These are phyloP conservation scores for Chrysanthemum makinoi DNA, from an alignment of 129 eudicot species.

Conservation along the genomic window DNA sequence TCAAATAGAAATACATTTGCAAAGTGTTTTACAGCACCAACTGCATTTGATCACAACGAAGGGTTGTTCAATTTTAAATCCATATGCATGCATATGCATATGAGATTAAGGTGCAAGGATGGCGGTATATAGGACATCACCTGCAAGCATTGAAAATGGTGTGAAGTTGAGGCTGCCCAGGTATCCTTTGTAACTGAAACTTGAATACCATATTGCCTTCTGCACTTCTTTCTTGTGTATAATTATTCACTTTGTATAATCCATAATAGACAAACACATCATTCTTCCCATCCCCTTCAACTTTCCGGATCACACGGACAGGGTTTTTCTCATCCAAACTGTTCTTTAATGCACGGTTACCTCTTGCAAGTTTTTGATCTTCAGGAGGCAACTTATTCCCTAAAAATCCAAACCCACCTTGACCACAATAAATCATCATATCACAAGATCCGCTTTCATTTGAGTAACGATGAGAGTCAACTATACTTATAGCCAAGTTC, in stretches of 20 bases:
- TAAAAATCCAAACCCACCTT: conserved; percentile 41
- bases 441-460: conserved; percentile 27
- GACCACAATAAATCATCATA: conserved; percentile 42
- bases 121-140: not conserved
- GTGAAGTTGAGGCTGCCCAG: conserved; percentile 33
- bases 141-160: not conserved
- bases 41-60: too few species aligned
- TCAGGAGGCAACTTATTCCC: conserved; percentile 6
- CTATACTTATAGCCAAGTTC: conserved; percentile 51
- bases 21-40: too few species aligned
- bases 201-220: conserved; percentile 44
- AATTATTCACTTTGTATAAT: conserved; percentile 27
- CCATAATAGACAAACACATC: conserved; percentile 36
- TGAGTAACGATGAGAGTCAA: conserved; percentile 47
- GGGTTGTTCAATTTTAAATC: too few species aligned
- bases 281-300: not conserved
- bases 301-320: conserved; percentile 36
- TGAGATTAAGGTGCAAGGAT: too few species aligned
- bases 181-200: conserved; percentile 38
- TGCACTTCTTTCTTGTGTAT: conserved; percentile 30
- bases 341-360: conserved; percentile 47
- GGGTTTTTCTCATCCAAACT: conserved; percentile 29
- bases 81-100: too few species aligned
- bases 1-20: too few species aligned
- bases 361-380: conserved; percentile 43